Conservation (phyloP, 2,329 filamentous ascomycete genomes). For the Botrytis pseudocinerea region DNA sequence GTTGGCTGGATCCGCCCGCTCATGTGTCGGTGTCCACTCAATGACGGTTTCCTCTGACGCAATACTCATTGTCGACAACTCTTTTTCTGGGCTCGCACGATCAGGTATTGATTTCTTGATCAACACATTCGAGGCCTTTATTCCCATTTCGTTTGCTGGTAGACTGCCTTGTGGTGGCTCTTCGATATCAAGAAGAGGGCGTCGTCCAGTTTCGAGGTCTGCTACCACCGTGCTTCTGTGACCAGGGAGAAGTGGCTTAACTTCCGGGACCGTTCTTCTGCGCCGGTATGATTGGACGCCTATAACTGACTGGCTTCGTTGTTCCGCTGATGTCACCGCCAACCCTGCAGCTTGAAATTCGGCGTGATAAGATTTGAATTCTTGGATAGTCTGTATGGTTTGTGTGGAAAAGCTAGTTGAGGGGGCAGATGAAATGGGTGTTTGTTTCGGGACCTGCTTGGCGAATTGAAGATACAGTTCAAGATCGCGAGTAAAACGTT, state of each 20-base stretch:
- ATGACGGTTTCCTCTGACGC: constrained; percentile 32
- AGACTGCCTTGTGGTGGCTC: constrained; percentile 26
- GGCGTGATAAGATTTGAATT: constrained; percentile 53
- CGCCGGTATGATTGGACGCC: background rate
- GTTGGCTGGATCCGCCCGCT: constrained; percentile 15
- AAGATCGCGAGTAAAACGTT: constrained; percentile 46
- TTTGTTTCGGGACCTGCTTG: constrained; percentile 43
- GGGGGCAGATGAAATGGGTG: constrained; percentile 35
- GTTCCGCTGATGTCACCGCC: constrained; percentile 56
- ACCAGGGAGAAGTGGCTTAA: constrained; percentile 2
- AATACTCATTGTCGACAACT: constrained; percentile 26
- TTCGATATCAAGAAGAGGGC: background rate
- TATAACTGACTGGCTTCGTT: constrained; percentile 28
- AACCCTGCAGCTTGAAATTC: constrained; percentile 57
- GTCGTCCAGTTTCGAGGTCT: background rate
- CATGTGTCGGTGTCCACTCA: constrained; percentile 32
- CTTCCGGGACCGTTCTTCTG: constrained; percentile 21
- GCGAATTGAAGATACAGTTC: constrained; percentile 46
- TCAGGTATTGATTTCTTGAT: constrained; percentile 10
- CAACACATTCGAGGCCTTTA: constrained; percentile 19
- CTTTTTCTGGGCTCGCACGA: background rate
- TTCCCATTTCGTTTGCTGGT: constrained; percentile 29
- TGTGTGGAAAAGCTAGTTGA: constrained; percentile 45
- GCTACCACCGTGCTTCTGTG: background rate
- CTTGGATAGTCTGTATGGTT: constrained; percentile 56